Evolutionary conservation across 1,284 basidiomycete genomes (phyloP).

Genomic region (Sporisorium graminicola): DNA sequence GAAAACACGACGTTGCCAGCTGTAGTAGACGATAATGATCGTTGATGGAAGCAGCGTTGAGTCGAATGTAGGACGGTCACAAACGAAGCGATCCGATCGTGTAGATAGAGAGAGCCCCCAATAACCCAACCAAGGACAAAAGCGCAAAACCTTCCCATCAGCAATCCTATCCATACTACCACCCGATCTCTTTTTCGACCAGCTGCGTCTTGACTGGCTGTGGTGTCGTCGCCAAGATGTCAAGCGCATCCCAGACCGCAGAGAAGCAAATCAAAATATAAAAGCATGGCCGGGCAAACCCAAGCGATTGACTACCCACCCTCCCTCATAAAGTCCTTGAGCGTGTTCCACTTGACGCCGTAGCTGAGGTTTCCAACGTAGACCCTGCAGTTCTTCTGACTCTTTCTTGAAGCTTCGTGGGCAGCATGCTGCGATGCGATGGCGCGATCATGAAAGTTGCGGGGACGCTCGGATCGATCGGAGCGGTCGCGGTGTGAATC

Average conservation of each 20-base stretch:
- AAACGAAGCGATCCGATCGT: background rate
- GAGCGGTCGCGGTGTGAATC: constrained; percentile 27
- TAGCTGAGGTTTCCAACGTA: constrained; percentile 98
- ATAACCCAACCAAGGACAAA: constrained; percentile 30
- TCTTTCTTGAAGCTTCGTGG: constrained; percentile 78
- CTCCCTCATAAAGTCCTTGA: constrained; percentile 75
- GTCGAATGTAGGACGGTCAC: background rate
- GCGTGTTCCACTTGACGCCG: constrained; percentile 95
- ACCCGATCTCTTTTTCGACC: constrained; percentile 3
- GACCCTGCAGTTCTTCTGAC: constrained; percentile 96
- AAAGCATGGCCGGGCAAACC: constrained; percentile 14
- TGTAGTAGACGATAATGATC: constrained; percentile 20
- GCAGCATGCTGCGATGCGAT: constrained; percentile 45
- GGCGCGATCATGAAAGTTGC: constrained; percentile 37
- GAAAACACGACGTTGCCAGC: constrained; percentile 89
- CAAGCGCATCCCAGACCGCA: constrained; percentile 4
- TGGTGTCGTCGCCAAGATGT: no score
- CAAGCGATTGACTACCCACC: constrained; percentile 53
- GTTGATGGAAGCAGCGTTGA: background rate
- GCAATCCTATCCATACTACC: constrained; percentile 28
- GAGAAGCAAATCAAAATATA: background rate
- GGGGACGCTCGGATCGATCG: constrained; percentile 28
- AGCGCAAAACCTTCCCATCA: constrained; percentile 43
- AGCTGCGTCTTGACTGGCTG: constrained; percentile 10
- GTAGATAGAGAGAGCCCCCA: constrained; percentile 4